Evolutionary conservation across 73 alveolate species (phyloP).

Genomic region (Effrenium voratum): DNA sequence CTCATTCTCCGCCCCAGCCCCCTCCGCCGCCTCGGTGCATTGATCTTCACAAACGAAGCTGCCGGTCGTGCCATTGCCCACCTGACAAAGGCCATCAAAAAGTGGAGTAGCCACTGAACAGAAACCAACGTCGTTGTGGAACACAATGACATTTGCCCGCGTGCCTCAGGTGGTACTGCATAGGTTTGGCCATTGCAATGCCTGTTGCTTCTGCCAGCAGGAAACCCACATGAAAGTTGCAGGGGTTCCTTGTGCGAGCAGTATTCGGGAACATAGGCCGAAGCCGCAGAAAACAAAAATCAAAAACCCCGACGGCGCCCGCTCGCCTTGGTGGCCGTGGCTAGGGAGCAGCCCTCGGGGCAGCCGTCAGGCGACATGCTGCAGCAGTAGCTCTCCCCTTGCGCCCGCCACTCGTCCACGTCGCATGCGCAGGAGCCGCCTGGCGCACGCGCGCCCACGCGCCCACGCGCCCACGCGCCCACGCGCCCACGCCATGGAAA

Average conservation of each 20-base stretch:
- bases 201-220: too few relatives aligned
- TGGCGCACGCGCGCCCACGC: neutral
- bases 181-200: too few relatives aligned
- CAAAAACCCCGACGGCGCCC: too few relatives aligned
- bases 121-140: too few relatives aligned
- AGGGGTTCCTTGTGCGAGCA: too few relatives aligned
- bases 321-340: neutral
- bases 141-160: too few relatives aligned
- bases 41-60: slow-evolving; percentile 58
- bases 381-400: slow-evolving; percentile 49
- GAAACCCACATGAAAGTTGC: too few relatives aligned
- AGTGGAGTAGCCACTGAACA: slow-evolving; percentile 5
- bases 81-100: too few relatives aligned
- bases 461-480: neutral
- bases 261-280: too few relatives aligned
- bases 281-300: too few relatives aligned
- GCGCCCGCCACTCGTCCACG: slow-evolving; percentile 42
- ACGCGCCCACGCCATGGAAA: too few relatives aligned
- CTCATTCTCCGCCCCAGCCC: slow-evolving; percentile 46
- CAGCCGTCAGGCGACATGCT: slow-evolving; percentile 14
- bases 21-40: slow-evolving; percentile 48
- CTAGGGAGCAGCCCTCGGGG: slow-evolving; percentile 49
- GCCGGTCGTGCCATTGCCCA: slow-evolving; percentile 56
- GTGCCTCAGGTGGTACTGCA: too few relatives aligned
- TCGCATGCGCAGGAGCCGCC: slow-evolving; percentile 57